Evolutionary conservation across 768 basidiomycete species (phyloP).

Genomic region (Rhodotorula sphaerocarpa): DNA sequence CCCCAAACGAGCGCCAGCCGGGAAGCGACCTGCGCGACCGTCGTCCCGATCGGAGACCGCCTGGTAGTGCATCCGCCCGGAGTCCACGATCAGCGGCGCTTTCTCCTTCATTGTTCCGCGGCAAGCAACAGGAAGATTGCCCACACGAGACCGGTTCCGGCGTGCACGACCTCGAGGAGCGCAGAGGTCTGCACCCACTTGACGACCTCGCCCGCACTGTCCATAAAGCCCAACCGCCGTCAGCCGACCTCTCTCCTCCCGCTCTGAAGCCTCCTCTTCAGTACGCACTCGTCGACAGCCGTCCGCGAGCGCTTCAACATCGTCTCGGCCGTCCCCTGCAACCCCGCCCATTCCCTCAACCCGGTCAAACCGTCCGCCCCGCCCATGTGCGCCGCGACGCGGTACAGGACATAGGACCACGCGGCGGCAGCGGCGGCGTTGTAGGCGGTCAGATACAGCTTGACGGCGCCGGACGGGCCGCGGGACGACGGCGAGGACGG

Average conservation of each 20-base stretch:
- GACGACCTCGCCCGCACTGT: slow-evolving; percentile 43
- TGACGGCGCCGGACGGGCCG: neutral
- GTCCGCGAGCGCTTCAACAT: slow-evolving; percentile 35
- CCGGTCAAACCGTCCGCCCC: slow-evolving; percentile 41
- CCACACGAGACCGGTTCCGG: slow-evolving; percentile 66
- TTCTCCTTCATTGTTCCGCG: too few species aligned
- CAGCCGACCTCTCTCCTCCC: too few species aligned
- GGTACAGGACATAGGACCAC: slow-evolving; percentile 63
- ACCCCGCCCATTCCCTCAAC: slow-evolving; percentile 4
- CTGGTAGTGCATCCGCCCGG: slow-evolving; percentile 56
- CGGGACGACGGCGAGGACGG: neutral
- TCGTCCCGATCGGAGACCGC: slow-evolving; percentile 65
- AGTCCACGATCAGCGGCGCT: slow-evolving; percentile 48
- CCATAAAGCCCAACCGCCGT: too few species aligned
- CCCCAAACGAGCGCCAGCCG: slow-evolving; percentile 81
- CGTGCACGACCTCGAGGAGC: slow-evolving; percentile 72
- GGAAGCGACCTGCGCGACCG: slow-evolving; percentile 71
- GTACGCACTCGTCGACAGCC: slow-evolving; percentile 13
- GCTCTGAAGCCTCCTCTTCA: too few species aligned
- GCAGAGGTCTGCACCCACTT: slow-evolving; percentile 76
- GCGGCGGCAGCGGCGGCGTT: slow-evolving; percentile 65
- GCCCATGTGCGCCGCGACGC: slow-evolving; percentile 40
- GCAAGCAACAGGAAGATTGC: too few species aligned
- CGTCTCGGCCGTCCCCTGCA: slow-evolving; percentile 39
- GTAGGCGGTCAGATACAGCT: slow-evolving; percentile 63